These are phyloP conservation scores for Fusarium longipes DNA, from an alignment of 2,329 filamentous ascomycete species.

Conservation along the genomic window DNA sequence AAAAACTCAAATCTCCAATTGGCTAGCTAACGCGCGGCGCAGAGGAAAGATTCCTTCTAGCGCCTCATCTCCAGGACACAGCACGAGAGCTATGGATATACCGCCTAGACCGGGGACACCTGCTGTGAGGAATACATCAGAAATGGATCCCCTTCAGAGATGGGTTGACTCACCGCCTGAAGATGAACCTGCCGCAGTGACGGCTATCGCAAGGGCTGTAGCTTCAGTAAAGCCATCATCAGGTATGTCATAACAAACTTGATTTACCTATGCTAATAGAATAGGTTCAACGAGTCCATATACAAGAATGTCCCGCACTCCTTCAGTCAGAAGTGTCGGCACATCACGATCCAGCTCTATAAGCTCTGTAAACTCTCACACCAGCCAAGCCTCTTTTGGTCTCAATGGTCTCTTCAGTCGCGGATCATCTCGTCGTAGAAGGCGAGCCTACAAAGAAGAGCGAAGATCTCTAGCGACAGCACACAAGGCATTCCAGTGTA, in stretches of 20 bases:
- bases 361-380: constrained; percentile 36
- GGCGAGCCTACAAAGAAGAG: constrained; percentile 36
- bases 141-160: constrained; percentile 45
- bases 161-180: constrained; percentile 51
- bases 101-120: constrained; percentile 57
- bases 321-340: constrained; percentile 27
- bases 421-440: constrained; percentile 27
- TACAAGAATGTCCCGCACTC: constrained; percentile 22
- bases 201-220: constrained; percentile 48
- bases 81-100: constrained; percentile 64
- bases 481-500: constrained; percentile 54
- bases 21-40: constrained; percentile 86
- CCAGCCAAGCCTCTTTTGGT: constrained; percentile 26
- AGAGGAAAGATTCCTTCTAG: constrained; percentile 71
- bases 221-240: constrained; percentile 33
- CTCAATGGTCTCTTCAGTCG: constrained; percentile 33
- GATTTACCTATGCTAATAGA: background rate
- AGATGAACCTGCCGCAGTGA: constrained; percentile 48
- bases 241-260: background rate
- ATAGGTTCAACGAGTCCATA: constrained; percentile 35
- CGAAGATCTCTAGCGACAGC: constrained; percentile 19
- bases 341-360: constrained; percentile 33
- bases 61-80: constrained; percentile 22
- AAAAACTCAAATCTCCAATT: constrained; percentile 84
- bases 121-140: constrained; percentile 43